Evolutionary conservation across 768 basidiomycete species (phyloP), one percentile per base, ranked within the genome.

Genomic region (Dentipellis fragilis): DNA sequence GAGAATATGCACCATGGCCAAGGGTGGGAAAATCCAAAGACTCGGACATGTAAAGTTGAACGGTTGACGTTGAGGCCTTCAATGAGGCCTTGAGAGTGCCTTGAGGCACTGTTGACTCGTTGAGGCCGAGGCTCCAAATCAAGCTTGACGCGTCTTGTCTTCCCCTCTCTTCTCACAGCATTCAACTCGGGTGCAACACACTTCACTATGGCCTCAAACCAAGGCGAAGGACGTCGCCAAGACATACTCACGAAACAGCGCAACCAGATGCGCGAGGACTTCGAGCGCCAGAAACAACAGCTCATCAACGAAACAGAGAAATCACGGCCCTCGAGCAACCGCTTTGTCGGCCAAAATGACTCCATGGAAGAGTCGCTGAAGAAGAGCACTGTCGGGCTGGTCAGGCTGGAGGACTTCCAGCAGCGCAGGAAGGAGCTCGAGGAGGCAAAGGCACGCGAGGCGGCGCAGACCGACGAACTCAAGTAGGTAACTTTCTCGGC

Each of bases 271-370:
- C 82, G 84, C 63, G 87, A 91, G 67, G 87, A 91, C 42, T 93
- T 79, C 61, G 84, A 89, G 63, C 80, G 85, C 17, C 86, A 90
- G 67, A 89, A 89, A 63, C 82, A 86, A 66, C 78, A 78, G 48
- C 81, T 93, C 67, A 83, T 89, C 63, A 81, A 78, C 66, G 93
- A 96, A 72, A 93, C 93, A 2, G 90, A 95, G 74, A 94, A 93
- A 69, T 85, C 89, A 39, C 86, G 92, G 34, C 89, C 93, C 4
- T 89, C 90, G 0, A 72, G 81, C 3, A 85, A 87, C 66, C 87
- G 93, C 58, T 98, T 98, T 69, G 89, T 95, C 38, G 91, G 92
- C 1, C 90, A 94, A 68, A 83, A 90, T 70, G 94, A 97, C 67
- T 91, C 89, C 4, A 84, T 96, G 78, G 95, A 97, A 68, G 95